Conservation (phyloP, 768 basidiomycete species). For the Pisolithus albus region DNA sequence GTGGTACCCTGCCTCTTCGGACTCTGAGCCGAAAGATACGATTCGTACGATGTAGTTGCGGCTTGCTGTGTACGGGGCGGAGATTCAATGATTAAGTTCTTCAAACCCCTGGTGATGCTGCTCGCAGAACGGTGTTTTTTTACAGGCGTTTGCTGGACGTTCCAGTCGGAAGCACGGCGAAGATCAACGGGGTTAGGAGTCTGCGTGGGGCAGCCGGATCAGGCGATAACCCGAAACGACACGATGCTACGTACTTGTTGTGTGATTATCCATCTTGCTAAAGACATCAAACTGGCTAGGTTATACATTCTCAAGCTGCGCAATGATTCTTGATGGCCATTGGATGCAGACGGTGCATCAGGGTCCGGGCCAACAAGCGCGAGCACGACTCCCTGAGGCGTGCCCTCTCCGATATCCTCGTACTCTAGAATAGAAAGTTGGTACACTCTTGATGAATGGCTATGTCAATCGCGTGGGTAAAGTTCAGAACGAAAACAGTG, state of each 20-base stretch:
- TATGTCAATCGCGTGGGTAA: neutral
- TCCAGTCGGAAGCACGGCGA: conserved; percentile 43
- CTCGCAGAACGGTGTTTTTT: conserved; percentile 46
- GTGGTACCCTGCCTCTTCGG: conserved; percentile 19
- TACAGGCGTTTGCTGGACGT: conserved; percentile 40
- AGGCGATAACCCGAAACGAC: neutral
- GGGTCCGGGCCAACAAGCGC: conserved; percentile 63
- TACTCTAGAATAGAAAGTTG: conserved; percentile 73
- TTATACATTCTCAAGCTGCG: conserved; percentile 77
- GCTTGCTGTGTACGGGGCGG: conserved; percentile 25
- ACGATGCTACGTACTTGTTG: conserved; percentile 46
- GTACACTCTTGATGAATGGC: conserved; percentile 45
- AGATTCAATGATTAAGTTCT: conserved; percentile 46
- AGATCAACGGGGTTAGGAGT: conserved; percentile 57
- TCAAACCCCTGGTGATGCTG: conserved; percentile 58
- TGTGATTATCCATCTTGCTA: conserved; percentile 67
- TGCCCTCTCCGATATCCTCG: conserved; percentile 48
- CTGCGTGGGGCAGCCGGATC: conserved; percentile 25
- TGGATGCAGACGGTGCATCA: conserved; percentile 33
- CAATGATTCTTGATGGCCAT: conserved; percentile 48
- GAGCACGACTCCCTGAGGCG: conserved; percentile 69
- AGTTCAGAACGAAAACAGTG: conserved; percentile 1
- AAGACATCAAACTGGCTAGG: conserved; percentile 62
- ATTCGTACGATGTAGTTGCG: conserved; percentile 17
- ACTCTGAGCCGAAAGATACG: conserved; percentile 27